Evolutionary conservation across 225 moss, liverwort and hornwort species (phyloP).

Genomic region (Asterella californica): DNA sequence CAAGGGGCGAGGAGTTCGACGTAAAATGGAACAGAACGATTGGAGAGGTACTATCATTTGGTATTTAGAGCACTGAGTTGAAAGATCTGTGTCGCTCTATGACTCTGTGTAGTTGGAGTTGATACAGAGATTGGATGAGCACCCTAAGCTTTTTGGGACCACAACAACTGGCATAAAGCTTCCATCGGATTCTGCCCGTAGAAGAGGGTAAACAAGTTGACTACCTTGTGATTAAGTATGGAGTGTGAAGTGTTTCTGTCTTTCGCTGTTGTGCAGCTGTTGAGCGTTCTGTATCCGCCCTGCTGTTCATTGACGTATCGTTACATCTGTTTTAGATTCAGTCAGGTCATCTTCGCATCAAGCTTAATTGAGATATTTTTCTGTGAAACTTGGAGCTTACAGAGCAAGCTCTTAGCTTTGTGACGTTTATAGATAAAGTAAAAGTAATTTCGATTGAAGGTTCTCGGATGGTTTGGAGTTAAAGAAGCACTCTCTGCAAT

Average conservation of each 20-base stretch:
- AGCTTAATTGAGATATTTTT: not conserved
- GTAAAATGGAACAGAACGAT: not conserved
- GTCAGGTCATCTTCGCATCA: not conserved
- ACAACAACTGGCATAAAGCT: not conserved
- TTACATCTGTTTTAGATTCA: not conserved
- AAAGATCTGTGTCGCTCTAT: not conserved
- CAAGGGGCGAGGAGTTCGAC: not conserved
- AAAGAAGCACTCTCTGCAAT: not conserved
- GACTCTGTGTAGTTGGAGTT: not conserved
- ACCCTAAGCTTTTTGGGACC: not conserved
- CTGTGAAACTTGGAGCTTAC: not conserved
- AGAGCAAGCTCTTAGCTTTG: not conserved
- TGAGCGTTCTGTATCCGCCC: not conserved
- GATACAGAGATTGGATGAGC: slow-evolving; percentile 8
- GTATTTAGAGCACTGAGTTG: not conserved
- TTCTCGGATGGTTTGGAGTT: not conserved
- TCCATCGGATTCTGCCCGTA: not conserved
- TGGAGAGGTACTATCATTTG: slow-evolving; percentile 5
- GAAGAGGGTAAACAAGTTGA: not conserved
- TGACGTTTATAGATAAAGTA: not conserved
- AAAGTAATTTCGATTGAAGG: not conserved
- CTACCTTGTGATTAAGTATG: not conserved
- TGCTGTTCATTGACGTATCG: not conserved
- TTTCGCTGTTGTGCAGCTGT: not conserved
- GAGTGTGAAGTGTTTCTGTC: not conserved